Conservation (phyloP, 1,284 basidiomycete genomes). For the Coniferiporia sulphurascens region DNA sequence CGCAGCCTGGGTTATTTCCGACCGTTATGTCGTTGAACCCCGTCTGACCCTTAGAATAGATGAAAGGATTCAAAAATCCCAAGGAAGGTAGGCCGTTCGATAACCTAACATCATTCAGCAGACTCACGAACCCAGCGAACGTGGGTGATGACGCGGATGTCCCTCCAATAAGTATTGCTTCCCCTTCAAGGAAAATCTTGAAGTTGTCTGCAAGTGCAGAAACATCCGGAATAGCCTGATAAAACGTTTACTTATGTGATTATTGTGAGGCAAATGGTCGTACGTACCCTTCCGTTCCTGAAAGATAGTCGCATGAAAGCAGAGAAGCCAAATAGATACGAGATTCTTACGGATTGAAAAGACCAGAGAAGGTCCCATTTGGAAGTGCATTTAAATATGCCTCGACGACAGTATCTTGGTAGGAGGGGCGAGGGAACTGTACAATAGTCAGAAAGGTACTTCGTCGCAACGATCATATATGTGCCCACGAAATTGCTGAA, state of each 20-base stretch:
- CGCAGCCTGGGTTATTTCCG: slow-evolving; percentile 55
- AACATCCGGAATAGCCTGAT: slow-evolving; percentile 55
- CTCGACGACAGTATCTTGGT: slow-evolving; percentile 43
- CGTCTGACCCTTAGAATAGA: slow-evolving; percentile 38
- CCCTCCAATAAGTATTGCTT: slow-evolving; percentile 36
- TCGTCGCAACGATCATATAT: neutral
- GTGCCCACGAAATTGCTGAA: slow-evolving; percentile 53
- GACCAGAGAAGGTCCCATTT: slow-evolving; percentile 45
- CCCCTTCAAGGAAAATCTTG: slow-evolving; percentile 34
- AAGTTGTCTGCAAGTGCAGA: slow-evolving; percentile 49
- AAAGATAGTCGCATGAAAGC: slow-evolving; percentile 5
- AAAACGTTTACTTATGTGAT: neutral
- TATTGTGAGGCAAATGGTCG: neutral
- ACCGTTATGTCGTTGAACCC: slow-evolving; percentile 48
- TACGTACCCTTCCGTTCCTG: slow-evolving; percentile 16
- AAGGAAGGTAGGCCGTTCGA: slow-evolving; percentile 37
- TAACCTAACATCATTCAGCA: slow-evolving; percentile 59
- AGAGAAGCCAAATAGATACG: slow-evolving; percentile 6
- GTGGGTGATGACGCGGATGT: slow-evolving; percentile 59
- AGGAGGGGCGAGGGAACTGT: slow-evolving; percentile 51
- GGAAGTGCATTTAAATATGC: slow-evolving; percentile 42
- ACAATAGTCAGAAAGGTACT: neutral
- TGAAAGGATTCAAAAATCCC: slow-evolving; percentile 58
- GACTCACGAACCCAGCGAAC: slow-evolving; percentile 48
- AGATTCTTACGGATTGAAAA: slow-evolving; percentile 42